Evolutionary conservation across 192 early-diverging fungal species (phyloP).

Genomic region (Coemansia sp.): DNA sequence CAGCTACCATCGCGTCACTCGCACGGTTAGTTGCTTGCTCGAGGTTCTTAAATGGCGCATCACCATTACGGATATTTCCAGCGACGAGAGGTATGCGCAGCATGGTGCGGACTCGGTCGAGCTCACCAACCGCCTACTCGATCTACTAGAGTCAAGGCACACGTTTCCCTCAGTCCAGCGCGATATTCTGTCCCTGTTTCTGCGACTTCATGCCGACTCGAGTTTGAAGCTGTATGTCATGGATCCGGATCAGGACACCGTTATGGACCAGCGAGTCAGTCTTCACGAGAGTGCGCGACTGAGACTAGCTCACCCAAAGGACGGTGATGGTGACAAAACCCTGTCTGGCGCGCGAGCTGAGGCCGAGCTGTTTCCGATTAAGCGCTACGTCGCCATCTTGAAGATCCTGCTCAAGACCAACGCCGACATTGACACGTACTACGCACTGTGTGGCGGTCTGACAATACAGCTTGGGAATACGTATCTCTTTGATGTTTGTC

Average conservation of each 20-base stretch:
- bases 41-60: slow-evolving; percentile 38
- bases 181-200: slow-evolving; percentile 30
- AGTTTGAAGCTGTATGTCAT: slow-evolving; percentile 44
- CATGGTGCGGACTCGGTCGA: slow-evolving; percentile 33
- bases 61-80: slow-evolving; percentile 27
- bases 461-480: slow-evolving; percentile 73
- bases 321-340: neutral
- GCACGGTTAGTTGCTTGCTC: slow-evolving; percentile 25
- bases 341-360: neutral
- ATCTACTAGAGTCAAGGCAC: slow-evolving; percentile 37
- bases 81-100: slow-evolving; percentile 20
- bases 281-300: slow-evolving; percentile 49
- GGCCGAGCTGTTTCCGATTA: slow-evolving; percentile 54
- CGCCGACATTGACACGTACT: slow-evolving; percentile 71
- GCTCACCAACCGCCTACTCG: slow-evolving; percentile 37
- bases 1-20: slow-evolving; percentile 36
- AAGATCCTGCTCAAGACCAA: slow-evolving; percentile 68
- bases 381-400: slow-evolving; percentile 62
- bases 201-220: slow-evolving; percentile 52
- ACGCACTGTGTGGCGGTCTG: slow-evolving; percentile 66
- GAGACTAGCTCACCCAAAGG: slow-evolving; percentile 15
- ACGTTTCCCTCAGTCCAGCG: slow-evolving; percentile 47
- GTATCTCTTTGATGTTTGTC: slow-evolving; percentile 70
- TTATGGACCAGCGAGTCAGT: slow-evolving; percentile 56
- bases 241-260: slow-evolving; percentile 30